A percentile compares a stretch with the other conserved stretches of the same genome.
Conservation (phyloP, 129 eudicot species). For the Oenanthe sinensis region DNA sequence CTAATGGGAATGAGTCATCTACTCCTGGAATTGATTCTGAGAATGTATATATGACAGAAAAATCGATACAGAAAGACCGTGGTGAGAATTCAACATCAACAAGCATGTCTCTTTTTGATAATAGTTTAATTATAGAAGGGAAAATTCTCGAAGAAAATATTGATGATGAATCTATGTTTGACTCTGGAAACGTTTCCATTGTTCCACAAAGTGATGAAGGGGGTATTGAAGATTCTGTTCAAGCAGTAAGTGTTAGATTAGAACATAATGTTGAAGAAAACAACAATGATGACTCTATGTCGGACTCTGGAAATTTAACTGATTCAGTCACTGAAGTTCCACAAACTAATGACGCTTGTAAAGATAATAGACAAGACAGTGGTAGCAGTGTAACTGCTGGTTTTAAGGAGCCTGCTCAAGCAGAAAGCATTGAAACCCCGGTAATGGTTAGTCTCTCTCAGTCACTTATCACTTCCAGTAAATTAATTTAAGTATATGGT, state of each 20-base stretch:
- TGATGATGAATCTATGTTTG: not conserved
- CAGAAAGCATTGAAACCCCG: constrained; percentile 17
- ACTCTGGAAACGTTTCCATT: not conserved
- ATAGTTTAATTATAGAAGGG: not conserved
- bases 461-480: not conserved
- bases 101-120: constrained; percentile 9
- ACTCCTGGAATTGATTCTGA: constrained; percentile 16
- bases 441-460: constrained; percentile 35
- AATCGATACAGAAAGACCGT: constrained; percentile 13
- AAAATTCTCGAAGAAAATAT: not conserved
- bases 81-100: constrained; percentile 17
- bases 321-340: constrained; percentile 11
- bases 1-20: constrained; percentile 13
- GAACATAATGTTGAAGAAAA: constrained; percentile 14
- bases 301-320: constrained; percentile 12
- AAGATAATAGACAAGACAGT: constrained; percentile 10
- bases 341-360: constrained; percentile 5
- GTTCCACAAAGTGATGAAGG: not conserved
- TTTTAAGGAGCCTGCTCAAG: constrained; percentile 20
- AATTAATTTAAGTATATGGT: not conserved
- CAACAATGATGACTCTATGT: constrained; percentile 10
- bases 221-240: not conserved
- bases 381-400: not conserved
- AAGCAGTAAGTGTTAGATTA: not conserved
- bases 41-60: constrained; percentile 18